These are phyloP conservation scores for Capsella bursapastoris DNA, from an alignment of 345 rosid species.

Conservation along the genomic window DNA sequence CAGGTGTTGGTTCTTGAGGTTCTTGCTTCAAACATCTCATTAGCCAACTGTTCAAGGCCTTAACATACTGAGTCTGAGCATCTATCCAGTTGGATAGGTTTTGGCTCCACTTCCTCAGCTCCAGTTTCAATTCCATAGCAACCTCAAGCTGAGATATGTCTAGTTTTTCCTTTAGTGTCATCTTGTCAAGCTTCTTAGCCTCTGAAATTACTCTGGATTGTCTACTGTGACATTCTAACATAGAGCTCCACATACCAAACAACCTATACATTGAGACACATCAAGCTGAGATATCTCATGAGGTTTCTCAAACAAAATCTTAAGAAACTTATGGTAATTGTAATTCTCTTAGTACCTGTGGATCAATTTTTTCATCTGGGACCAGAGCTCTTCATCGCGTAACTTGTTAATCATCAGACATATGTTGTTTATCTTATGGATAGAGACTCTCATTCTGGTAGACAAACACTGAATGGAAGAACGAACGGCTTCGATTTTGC, in stretches of 20 bases:
- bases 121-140: conserved; percentile 59
- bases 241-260: conserved; percentile 66
- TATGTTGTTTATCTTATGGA: conserved; percentile 66
- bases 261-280: conserved; percentile 48
- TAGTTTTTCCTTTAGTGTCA: conserved; percentile 44
- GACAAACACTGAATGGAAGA: conserved; percentile 50
- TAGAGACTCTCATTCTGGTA: conserved; percentile 59
- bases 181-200: conserved; percentile 50
- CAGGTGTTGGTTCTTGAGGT: conserved; percentile 54
- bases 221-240: conserved; percentile 64
- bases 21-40: conserved; percentile 55
- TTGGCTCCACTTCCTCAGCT: conserved; percentile 59
- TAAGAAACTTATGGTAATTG: background rate
- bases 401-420: conserved; percentile 54
- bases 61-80: conserved; percentile 60
- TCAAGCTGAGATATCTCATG: background rate
- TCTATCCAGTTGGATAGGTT: conserved; percentile 59
- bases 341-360: conserved; percentile 49
- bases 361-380: conserved; percentile 53
- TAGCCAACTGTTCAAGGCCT: conserved; percentile 72
- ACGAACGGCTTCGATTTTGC: conserved; percentile 51
- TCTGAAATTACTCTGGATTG: conserved; percentile 51
- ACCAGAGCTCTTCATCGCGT: conserved; percentile 7
- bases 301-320: conserved; percentile 12
- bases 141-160: conserved; percentile 53